phyloP scores from a whole-genome alignment of 1,284 basidiomycete genomes.

The Heliocybe sulcata region DNA sequence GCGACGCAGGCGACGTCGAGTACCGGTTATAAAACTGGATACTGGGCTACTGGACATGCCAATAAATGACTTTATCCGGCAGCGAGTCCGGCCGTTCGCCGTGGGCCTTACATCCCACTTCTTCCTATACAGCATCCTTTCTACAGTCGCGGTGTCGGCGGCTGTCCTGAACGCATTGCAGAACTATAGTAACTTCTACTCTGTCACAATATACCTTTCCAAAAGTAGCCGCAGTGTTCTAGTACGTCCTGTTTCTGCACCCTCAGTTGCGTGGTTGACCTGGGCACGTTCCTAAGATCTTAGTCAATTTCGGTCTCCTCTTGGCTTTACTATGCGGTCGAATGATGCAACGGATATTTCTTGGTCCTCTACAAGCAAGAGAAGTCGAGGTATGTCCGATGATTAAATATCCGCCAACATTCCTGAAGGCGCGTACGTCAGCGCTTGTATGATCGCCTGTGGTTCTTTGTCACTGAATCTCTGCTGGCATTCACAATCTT shows the following conservation, averaged over 20 bases:
- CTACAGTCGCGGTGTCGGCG: conserved; percentile 61
- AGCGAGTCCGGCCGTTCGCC: conserved; percentile 33
- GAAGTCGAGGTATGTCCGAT: conserved; percentile 78
- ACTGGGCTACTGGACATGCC: conserved; percentile 24
- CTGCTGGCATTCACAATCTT: conserved; percentile 96
- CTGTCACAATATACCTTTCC: conserved; percentile 87
- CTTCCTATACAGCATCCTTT: conserved; percentile 62
- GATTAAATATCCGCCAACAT: conserved; percentile 4
- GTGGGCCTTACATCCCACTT: conserved; percentile 54
- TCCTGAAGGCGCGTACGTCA: conserved; percentile 21
- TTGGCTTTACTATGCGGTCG: conserved; percentile 73
- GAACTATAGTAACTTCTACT: conserved; percentile 90
- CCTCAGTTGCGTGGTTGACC: conserved; percentile 3
- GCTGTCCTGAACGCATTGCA: conserved; percentile 77
- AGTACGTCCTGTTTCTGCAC: conserved; percentile 37
- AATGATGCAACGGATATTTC: conserved; percentile 82
- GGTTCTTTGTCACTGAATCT: conserved; percentile 98
- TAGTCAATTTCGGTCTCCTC: conserved; percentile 91
- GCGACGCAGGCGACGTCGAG: neutral
- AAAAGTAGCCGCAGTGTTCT: conserved; percentile 86
- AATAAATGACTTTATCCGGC: conserved; percentile 31
- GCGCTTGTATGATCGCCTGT: conserved; percentile 92
- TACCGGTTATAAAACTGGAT: neutral
- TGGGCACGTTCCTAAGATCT: conserved; percentile 46
- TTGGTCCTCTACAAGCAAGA: conserved; percentile 81